Percentiles rank a stretch among this genome's conserved stretches.
Conservation (phyloP, 306 rosid genomes). For the Vicia sativa region DNA sequence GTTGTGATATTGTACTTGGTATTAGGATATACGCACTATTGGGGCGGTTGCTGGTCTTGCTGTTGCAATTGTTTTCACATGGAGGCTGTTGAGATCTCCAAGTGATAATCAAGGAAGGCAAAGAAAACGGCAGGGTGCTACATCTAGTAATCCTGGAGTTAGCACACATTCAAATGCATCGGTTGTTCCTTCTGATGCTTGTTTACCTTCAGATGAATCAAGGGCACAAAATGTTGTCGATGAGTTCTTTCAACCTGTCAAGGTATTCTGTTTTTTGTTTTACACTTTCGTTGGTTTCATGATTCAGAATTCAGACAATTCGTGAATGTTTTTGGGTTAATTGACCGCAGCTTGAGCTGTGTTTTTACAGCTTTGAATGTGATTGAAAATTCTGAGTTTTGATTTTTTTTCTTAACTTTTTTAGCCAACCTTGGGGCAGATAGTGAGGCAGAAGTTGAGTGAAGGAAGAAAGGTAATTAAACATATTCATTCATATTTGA, state of each 20-base stretch:
- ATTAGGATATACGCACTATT: constrained; percentile 73
- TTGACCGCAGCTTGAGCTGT: background rate
- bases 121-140: constrained; percentile 70
- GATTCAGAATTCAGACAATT: constrained; percentile 20
- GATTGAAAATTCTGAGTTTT: constrained; percentile 36
- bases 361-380: constrained; percentile 24
- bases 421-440: constrained; percentile 92
- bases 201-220: constrained; percentile 55
- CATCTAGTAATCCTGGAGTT: constrained; percentile 62
- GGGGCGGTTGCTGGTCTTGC: constrained; percentile 94
- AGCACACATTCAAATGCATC: constrained; percentile 51
- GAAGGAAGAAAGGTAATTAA: constrained; percentile 91
- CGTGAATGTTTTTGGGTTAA: constrained; percentile 7
- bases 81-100: constrained; percentile 88
- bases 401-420: constrained; percentile 33
- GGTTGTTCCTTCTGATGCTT: constrained; percentile 45
- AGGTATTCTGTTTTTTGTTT: constrained; percentile 49
- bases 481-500: constrained; percentile 26
- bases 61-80: constrained; percentile 80
- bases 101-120: constrained; percentile 64
- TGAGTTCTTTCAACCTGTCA: constrained; percentile 71
- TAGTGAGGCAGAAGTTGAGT: constrained; percentile 86
- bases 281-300: constrained; percentile 5
- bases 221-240: constrained; percentile 76
- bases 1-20: constrained; percentile 36